These are phyloP conservation scores for Lepiota venenata DNA, from an alignment of 768 basidiomycete genomes.

Conservation along the genomic window DNA sequence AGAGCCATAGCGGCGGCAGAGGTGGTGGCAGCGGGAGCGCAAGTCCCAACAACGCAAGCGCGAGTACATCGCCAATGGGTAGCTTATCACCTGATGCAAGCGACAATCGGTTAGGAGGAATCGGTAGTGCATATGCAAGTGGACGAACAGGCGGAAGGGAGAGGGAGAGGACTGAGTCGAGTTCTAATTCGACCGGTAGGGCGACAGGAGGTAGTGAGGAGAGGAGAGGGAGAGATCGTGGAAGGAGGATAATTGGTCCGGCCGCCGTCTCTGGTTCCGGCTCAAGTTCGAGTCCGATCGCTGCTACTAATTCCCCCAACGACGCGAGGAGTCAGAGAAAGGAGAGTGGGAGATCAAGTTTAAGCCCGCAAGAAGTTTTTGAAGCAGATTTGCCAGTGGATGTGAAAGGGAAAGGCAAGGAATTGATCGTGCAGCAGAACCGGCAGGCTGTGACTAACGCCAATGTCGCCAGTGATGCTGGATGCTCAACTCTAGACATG, in stretches of 20 bases:
- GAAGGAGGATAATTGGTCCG: constrained; percentile 18
- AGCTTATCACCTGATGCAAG: constrained; percentile 36
- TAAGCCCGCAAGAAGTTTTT: constrained; percentile 1
- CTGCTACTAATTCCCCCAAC: neutral
- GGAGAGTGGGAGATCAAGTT: neutral
- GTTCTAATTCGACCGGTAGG: constrained; percentile 18
- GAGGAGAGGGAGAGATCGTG: constrained; percentile 40
- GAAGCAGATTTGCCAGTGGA: neutral
- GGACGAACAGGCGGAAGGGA: constrained; percentile 31
- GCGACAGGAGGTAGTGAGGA: constrained; percentile 26
- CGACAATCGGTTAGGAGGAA: constrained; percentile 17
- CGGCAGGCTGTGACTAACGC: neutral
- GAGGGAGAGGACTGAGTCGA: constrained; percentile 22
- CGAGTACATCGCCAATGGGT: constrained; percentile 35
- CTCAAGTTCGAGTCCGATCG: constrained; percentile 9
- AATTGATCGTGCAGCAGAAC: neutral
- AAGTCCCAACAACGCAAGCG: constrained; percentile 47
- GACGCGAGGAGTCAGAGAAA: neutral
- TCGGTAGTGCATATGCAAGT: constrained; percentile 23
- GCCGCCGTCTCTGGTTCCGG: constrained; percentile 6
- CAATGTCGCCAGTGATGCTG: constrained; percentile 2
- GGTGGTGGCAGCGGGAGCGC: constrained; percentile 17
- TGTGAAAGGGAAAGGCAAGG: constrained; percentile 3
- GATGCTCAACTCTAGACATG: constrained; percentile 8
- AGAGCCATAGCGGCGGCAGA: constrained; percentile 11